phyloP scores from a whole-genome alignment of 139 green algal species.

The Tetratostichococcus sp. region DNA sequence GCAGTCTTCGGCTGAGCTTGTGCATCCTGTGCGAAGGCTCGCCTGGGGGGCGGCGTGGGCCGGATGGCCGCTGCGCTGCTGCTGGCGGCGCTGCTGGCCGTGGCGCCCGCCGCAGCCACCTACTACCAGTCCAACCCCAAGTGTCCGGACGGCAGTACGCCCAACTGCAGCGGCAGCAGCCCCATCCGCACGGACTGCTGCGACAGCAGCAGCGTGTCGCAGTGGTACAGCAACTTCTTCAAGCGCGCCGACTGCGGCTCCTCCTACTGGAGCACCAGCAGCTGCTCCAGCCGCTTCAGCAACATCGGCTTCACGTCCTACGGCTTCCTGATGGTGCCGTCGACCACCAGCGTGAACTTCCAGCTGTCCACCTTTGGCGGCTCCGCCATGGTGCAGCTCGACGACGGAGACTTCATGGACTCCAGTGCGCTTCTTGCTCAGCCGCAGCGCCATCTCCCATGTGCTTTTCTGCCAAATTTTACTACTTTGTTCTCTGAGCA shows the following conservation, averaged over 20 bases:
- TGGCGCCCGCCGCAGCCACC: neutral
- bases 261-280: neutral
- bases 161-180: neutral
- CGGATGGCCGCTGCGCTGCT: neutral
- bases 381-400: neutral
- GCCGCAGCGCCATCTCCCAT: neutral
- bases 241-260: neutral
- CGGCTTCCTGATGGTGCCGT: neutral
- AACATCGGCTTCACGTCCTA: neutral
- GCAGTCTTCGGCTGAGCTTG: no score
- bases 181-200: neutral
- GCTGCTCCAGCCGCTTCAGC: no score
- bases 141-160: neutral
- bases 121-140: neutral
- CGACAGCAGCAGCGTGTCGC: neutral
- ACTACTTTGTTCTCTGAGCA: no score
- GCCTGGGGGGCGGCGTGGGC: no score
- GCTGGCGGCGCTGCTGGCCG: neutral
- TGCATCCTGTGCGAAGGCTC: no score
- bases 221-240: neutral
- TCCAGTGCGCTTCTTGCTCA: neutral
- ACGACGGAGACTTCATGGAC: neutral
- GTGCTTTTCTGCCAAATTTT: neutral
- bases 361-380: neutral
- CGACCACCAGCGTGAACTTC: neutral